Percentiles rank a stretch among this genome's conserved stretches.
Evolutionary conservation across 2,329 filamentous ascomycete genomes (phyloP).

Genomic region (Bipolaris oryzae): DNA sequence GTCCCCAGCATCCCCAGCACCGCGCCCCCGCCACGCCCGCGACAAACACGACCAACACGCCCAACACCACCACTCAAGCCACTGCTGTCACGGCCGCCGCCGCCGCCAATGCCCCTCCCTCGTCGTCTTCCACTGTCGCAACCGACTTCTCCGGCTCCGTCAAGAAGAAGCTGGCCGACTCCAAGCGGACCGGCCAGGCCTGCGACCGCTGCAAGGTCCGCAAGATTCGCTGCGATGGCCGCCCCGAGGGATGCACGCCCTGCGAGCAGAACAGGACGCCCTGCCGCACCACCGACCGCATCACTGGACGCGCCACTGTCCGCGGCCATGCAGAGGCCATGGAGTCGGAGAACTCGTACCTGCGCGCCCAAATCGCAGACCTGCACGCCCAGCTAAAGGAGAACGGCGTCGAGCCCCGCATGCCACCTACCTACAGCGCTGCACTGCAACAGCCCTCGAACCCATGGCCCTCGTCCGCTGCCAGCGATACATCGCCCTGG

Average conservation of each 20-base stretch:
- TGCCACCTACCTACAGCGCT: constrained; percentile 46
- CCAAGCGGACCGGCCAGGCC: constrained; percentile 76
- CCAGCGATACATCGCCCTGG: constrained; percentile 32
- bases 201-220: constrained; percentile 89
- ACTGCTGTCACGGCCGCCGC: background rate
- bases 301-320: constrained; percentile 79
- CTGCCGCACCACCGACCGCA: constrained; percentile 85
- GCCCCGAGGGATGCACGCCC: constrained; percentile 80
- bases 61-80: background rate
- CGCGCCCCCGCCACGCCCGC: constrained; percentile 3
- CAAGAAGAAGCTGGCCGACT: constrained; percentile 61
- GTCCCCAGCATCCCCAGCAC: constrained; percentile 30
- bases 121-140: constrained; percentile 5
- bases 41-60: constrained; percentile 3
- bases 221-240: constrained; percentile 86
- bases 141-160: constrained; percentile 46
- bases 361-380: constrained; percentile 70
- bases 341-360: constrained; percentile 72
- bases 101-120: constrained; percentile 3
- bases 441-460: constrained; percentile 23
- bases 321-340: constrained; percentile 79
- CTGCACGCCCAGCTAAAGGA: constrained; percentile 70
- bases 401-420: constrained; percentile 65
- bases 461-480: constrained; percentile 25
- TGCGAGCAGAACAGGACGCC: constrained; percentile 77